Conservation (phyloP, 2,329 filamentous ascomycete genomes). For the Sporothrix curviconia region DNA sequence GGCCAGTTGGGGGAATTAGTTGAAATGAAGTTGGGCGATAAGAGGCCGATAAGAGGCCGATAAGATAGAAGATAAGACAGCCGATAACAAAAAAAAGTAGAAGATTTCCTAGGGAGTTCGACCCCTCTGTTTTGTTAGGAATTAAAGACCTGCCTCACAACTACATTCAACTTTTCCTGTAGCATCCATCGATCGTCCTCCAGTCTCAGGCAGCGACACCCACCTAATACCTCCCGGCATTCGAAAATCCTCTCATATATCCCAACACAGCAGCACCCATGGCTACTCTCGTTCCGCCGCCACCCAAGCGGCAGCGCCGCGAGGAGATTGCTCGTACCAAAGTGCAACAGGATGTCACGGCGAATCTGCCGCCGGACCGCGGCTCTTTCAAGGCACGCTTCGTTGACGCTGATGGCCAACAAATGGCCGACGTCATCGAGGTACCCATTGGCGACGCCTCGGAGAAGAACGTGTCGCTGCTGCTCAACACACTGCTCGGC, state of each 20-base stretch:
- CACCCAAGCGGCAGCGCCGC: constrained; percentile 70
- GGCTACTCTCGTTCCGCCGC: constrained; percentile 31
- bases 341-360: constrained; percentile 67
- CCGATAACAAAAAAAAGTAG: constrained; percentile 16
- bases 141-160: too few species aligned
- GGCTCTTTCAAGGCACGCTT: constrained; percentile 84
- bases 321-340: constrained; percentile 65
- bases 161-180: too few species aligned
- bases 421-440: constrained; percentile 62
- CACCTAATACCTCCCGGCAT: too few species aligned
- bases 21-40: neutral
- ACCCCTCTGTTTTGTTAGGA: too few species aligned
- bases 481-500: constrained; percentile 78
- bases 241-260: neutral
- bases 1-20: too few species aligned
- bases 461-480: constrained; percentile 80
- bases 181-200: too few species aligned
- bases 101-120: neutral
- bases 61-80: too few species aligned
- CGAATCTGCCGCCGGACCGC: constrained; percentile 59
- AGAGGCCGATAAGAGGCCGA: too few species aligned
- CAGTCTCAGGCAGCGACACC: too few species aligned
- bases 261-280: constrained; percentile 18
- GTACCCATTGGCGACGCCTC: constrained; percentile 79
- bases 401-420: constrained; percentile 68